These are phyloP conservation scores for Karstenula rhodostoma DNA, from an alignment of 2,329 filamentous ascomycete species.

Conservation along the genomic window DNA sequence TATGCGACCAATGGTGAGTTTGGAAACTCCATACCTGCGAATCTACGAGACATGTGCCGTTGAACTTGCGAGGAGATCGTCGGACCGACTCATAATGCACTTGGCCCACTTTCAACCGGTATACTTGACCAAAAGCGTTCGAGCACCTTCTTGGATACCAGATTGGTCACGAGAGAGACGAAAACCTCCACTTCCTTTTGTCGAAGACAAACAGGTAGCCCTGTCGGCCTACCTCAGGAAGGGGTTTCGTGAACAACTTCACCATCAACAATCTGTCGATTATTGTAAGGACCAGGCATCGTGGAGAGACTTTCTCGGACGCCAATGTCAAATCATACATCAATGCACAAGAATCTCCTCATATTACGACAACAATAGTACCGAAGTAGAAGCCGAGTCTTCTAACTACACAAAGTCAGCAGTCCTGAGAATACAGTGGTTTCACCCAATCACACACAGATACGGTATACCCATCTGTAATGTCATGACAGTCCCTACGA, in stretches of 20 bases:
- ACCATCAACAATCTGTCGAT: background rate
- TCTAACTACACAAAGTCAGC: background rate
- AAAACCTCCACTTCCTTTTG: background rate
- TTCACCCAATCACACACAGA: background rate
- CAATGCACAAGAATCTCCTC: background rate
- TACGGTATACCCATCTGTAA: background rate
- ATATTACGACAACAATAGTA: background rate
- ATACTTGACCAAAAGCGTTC: too few species aligned
- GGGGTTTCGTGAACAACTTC: background rate
- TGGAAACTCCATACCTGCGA: background rate
- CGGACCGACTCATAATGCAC: background rate
- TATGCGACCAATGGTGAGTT: background rate
- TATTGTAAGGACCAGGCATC: background rate
- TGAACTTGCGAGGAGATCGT: background rate
- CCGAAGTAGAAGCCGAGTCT: background rate
- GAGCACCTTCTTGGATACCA: constrained; percentile 3
- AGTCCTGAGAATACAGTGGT: background rate
- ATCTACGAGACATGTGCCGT: background rate
- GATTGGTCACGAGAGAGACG: constrained; percentile 3
- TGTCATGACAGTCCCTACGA: background rate
- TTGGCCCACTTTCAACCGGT: background rate
- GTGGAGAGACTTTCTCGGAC: background rate
- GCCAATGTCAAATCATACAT: background rate
- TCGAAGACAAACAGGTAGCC: too few species aligned
- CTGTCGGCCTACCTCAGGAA: too few species aligned